Evolutionary conservation across 2,329 filamentous ascomycete species (phyloP).

Genomic region (Ophiostoma tasmaniense): DNA sequence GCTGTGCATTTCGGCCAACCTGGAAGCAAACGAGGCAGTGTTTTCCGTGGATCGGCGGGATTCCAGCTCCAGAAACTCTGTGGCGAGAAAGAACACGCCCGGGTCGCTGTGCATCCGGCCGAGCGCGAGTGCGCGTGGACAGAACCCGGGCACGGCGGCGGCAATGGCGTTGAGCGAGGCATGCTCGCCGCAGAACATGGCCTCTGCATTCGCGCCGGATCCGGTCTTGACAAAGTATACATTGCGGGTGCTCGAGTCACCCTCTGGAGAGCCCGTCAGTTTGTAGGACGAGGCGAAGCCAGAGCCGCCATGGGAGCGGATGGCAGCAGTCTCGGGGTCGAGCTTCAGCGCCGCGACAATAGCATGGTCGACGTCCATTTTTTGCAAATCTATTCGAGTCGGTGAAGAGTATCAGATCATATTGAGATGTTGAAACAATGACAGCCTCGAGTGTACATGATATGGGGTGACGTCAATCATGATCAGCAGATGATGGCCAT

Average conservation of each 20-base stretch:
- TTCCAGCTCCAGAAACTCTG: slow-evolving; percentile 69
- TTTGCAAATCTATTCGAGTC: not conserved
- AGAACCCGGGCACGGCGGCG: slow-evolving; percentile 60
- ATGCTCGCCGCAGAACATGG: slow-evolving; percentile 75
- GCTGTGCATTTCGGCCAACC: slow-evolving; percentile 71
- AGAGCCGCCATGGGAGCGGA: slow-evolving; percentile 55
- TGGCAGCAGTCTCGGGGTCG: slow-evolving; percentile 43
- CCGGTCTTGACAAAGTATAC: slow-evolving; percentile 75
- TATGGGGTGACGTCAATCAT: not conserved
- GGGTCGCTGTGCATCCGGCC: slow-evolving; percentile 44
- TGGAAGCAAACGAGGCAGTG: slow-evolving; percentile 52
- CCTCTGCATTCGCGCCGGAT: slow-evolving; percentile 45
- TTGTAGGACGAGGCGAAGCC: slow-evolving; percentile 58
- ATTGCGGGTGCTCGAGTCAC: slow-evolving; percentile 32
- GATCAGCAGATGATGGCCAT: not conserved
- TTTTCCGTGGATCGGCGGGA: not conserved
- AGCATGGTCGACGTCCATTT: slow-evolving; percentile 46
- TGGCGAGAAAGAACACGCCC: slow-evolving; percentile 51
- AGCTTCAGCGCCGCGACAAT: slow-evolving; percentile 54
- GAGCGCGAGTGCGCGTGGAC: slow-evolving; percentile 65
- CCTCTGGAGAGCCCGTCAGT: slow-evolving; percentile 23
- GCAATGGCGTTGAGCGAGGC: slow-evolving; percentile 77
- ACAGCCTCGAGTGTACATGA: not conserved
- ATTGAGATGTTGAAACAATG: not conserved
- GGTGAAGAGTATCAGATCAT: not conserved